Evolutionary conservation across 495 filamentous ascomycete species (phyloP), one percentile per base, ranked within the genome.

Genomic region (Penicillium longicatenatum): DNA sequence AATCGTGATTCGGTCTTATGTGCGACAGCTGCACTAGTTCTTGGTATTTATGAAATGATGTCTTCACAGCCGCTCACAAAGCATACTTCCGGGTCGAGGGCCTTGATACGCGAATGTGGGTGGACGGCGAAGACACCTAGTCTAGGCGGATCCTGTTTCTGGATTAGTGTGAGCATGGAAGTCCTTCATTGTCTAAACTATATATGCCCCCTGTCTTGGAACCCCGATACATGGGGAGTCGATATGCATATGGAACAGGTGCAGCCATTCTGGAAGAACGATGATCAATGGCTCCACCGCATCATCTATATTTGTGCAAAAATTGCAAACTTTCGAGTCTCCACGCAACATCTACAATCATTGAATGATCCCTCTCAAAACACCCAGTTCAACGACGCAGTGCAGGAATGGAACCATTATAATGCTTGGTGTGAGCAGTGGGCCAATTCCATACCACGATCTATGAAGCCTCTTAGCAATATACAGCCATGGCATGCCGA

Each of bases 21-120:
- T 70, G 92, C 94, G n/a, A 88, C 89, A 3, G 90, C 89, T 0
- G 92, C 94, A 3, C 84, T 96, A 26, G 88, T 94, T 19, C 81
- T 98, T 24, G 93, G 96, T 66, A 87, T 95, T 11, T 97, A 95
- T 70, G 91, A 97, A 66, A 86, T 89, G 61, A 96, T 98, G 90
- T 90, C 82, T 50, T 86, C 92, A 54, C 80, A 83, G 22, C 85
- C 91, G 61, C 80, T 88, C 14, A 92, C 92, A 84, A 90, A 90
- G 61, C 93, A 97, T 67, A 92, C 95, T 61, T 86, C 90, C 8
- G 91, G 91, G 3, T 89, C 93, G 16, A 82, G 92, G 47, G 91
- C 92, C 4, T 78, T 98, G 49, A 92, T 98, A 66, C 90, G 90
- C 61, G 91, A 97, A 67, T 96, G 92, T 66, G 83, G 84, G 14